Percentiles rank a stretch among this genome's conserved stretches.
Conservation (phyloP, 2,329 filamentous ascomycete genomes). For the Elsinoe australis region DNA sequence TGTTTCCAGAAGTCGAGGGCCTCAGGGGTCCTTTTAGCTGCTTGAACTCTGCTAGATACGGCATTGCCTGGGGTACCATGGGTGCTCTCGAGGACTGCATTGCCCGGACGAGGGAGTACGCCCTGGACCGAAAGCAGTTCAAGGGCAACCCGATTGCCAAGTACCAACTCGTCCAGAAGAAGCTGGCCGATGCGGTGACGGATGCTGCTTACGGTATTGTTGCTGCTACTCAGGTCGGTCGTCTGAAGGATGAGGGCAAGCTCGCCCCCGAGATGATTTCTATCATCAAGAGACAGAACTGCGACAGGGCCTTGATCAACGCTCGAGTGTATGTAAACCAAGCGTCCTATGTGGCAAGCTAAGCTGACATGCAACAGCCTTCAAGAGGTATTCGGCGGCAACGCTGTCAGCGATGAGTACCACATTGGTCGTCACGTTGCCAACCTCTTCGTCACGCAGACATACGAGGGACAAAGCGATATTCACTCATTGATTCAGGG, state of each 20-base stretch:
- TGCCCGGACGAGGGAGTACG: slow-evolving; percentile 69
- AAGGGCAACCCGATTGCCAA: slow-evolving; percentile 89
- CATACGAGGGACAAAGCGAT: slow-evolving; percentile 96
- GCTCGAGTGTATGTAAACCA: slow-evolving; percentile 52
- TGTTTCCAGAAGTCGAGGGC: slow-evolving; percentile 87
- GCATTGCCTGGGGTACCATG: slow-evolving; percentile 89
- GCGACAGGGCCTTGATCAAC: slow-evolving; percentile 76
- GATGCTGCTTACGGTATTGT: slow-evolving; percentile 88
- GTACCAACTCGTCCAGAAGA: slow-evolving; percentile 97
- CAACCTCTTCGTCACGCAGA: slow-evolving; percentile 95
- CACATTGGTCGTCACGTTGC: slow-evolving; percentile 89
- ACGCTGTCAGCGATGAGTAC: slow-evolving; percentile 97
- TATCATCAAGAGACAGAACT: slow-evolving; percentile 97
- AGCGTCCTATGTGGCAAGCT: neutral
- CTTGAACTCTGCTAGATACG: slow-evolving; percentile 85
- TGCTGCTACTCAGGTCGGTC: slow-evolving; percentile 80
- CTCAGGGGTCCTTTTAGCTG: slow-evolving; percentile 85
- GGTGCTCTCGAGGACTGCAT: slow-evolving; percentile 92
- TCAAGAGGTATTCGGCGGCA: slow-evolving; percentile 95
- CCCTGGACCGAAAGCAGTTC: slow-evolving; percentile 92
- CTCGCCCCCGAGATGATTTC: slow-evolving; percentile 90
- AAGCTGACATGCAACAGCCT: slow-evolving; percentile 42
- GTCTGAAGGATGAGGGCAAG: slow-evolving; percentile 86
- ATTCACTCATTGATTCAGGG: slow-evolving; percentile 63
- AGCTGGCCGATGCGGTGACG: slow-evolving; percentile 83